Percentiles rank a stretch among this genome's conserved stretches.
Evolutionary conservation across 2,329 filamentous ascomycete genomes (phyloP).

Genomic region (Bisporella sp.): DNA sequence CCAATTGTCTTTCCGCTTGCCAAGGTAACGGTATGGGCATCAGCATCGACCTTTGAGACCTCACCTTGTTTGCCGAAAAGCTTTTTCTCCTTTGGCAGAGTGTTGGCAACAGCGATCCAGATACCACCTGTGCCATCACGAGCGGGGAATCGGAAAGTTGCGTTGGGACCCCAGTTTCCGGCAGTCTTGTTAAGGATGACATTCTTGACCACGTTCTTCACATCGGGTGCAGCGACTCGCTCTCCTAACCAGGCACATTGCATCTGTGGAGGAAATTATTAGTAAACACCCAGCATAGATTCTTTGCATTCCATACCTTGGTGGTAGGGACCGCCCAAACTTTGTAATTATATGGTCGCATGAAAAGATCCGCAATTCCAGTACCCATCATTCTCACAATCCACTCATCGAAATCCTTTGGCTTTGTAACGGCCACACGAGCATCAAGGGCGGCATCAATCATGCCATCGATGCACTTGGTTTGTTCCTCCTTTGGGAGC

Average conservation of each 20-base stretch:
- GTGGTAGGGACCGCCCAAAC: constrained; percentile 98
- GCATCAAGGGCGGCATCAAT: constrained; percentile 88
- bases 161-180: constrained; percentile 96
- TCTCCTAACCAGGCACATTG: constrained; percentile 98
- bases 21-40: constrained; percentile 75
- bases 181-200: constrained; percentile 94
- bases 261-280: constrained; percentile 57
- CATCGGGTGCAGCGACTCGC: constrained; percentile 92
- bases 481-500: constrained; percentile 95
- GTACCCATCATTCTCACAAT: constrained; percentile 86
- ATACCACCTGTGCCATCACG: constrained; percentile 95
- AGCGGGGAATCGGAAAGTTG: constrained; percentile 96
- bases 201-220: constrained; percentile 91
- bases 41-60: constrained; percentile 81
- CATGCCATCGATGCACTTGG: constrained; percentile 87
- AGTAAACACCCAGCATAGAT: background rate
- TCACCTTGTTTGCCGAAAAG: constrained; percentile 79
- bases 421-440: constrained; percentile 83
- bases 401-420: constrained; percentile 97
- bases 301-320: constrained; percentile 54
- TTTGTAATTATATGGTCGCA: constrained; percentile 99
- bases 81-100: constrained; percentile 85
- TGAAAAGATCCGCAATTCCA: constrained; percentile 91
- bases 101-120: constrained; percentile 96
- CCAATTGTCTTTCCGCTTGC: constrained; percentile 80